Base-by-base conservation (phyloP, 1,284 basidiomycete genomes). In the Ustilago cynodontis region DNA sequence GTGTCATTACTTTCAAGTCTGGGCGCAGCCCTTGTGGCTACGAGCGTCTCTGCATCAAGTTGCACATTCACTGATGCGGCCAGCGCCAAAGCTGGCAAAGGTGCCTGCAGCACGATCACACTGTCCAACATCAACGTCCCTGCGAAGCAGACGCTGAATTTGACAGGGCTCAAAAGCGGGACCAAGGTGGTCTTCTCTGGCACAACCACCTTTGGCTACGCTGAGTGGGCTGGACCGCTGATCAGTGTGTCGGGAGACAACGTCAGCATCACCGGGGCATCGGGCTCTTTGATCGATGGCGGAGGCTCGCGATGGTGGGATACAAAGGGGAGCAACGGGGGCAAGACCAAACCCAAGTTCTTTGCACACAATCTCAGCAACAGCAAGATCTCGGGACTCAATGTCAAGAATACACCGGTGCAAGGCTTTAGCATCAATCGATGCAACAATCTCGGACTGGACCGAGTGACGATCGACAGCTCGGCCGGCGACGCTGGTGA, bases 281-380 rank as follows among this genome's bases (percentile, higher is more conserved):
- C 45, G 1, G 62, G 59, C 2, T 26, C 47, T 14, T 9, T 66
- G n/a, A 54, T 76, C 22, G 54, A 67, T 31, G 61, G 45, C 16
- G 65, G 64, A 31, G 68, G 73, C 29, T 51, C 41, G 3, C 51
- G 35, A 31, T 76, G 68, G 68, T 76, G 73, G 67, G 69, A 76
- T 26, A 65, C 65, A 11, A 43, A 65, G 43, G 67, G 73, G 1
- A 47, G 58, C 54, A 65, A 71, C 28, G 73, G 69, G 9, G 69
- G 73, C 22, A 68, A 68, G 47, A 64, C 45, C 20, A 76, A 76
- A 52, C 73, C 73, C n/a, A 76, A 71, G 51, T 64, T 76, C 29
- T 51, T 8, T 8, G 65, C 59, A 5, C 69, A 68, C 49, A 52
- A 52, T 1, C 16, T 76, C 24, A 52, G 8, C 28, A 59, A 71